Base-by-base conservation (phyloP, 75 land plant genomes). In the Sequoia sempervirens region DNA sequence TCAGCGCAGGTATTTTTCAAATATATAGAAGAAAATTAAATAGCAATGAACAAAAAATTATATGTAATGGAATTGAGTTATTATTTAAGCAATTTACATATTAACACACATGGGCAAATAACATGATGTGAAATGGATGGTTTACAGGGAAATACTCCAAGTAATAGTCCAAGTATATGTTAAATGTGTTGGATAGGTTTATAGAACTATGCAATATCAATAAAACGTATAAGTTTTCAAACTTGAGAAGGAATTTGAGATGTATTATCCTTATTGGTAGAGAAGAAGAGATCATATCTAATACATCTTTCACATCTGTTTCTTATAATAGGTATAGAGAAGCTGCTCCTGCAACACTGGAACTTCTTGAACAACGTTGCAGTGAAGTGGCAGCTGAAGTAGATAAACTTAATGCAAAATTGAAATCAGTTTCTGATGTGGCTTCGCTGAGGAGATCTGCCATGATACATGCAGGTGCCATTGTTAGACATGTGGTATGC, bases 301-400 rank as follows among this genome's bases (percentile, higher is more conserved):
- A 38, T 40, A 75, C 41, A 38, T 9, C 41, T 40, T 40, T 75
- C 82, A 7, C 26, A 13, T 53, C 28, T 34, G 18, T 53, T 28
- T 47, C 8, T 53, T 28, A 40, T 52, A 54, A 45, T 28, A 89
- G 95, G 83, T 97, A 97, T 89, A 94, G 94, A 83, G 95, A 97
- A 87, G 97, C 99, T 56, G 95, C 98, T 36, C 98, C 99, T 45
- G 94, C 95, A 82, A 97, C 98, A 18, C 87, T 97, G 50, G 93
- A 93, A 37, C 82, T 97, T 85, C 89, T 97, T 40, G 96, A 97
- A 84, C 93, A 93, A 76, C 91, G 99, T 8, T 95, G 96, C 87
- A 80, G 84, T 80, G 96, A 97, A 88, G 92, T 97, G 20, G 83
- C 85, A 32, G 75, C 84, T 75, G 98, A 97, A 72, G 79, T n/a